A percentile compares a stretch with the other conserved stretches of the same genome.
phyloP scores from a whole-genome alignment of 495 filamentous ascomycete genomes.

The Articulospora tetracladia region DNA sequence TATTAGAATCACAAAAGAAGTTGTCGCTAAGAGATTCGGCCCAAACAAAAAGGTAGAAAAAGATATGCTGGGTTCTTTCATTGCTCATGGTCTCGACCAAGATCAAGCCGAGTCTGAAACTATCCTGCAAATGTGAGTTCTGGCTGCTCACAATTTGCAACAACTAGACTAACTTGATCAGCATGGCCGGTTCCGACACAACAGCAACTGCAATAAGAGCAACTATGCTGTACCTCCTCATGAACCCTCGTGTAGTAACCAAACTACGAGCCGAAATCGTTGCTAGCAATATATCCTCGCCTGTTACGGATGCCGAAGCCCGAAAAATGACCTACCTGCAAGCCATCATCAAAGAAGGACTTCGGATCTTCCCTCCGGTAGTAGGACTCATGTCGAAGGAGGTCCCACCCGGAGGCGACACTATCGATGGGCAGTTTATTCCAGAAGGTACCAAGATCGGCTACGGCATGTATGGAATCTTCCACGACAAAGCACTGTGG shows the following conservation, averaged over 20 bases:
- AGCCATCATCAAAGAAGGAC: conserved; percentile 47
- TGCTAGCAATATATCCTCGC: conserved; percentile 26
- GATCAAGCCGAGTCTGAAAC: conserved; percentile 37
- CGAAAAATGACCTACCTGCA: conserved; percentile 45
- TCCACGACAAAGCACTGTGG: conserved; percentile 33
- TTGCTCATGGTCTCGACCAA: conserved; percentile 35
- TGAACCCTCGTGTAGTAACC: conserved; percentile 38
- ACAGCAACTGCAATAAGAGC: conserved; percentile 57
- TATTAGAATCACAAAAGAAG: conserved; percentile 18
- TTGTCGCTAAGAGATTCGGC: conserved; percentile 32
- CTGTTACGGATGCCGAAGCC: conserved; percentile 37
- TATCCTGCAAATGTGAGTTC: conserved; percentile 48
- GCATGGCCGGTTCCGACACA: conserved; percentile 2
- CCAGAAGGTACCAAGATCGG: conserved; percentile 57
- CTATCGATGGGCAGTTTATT: conserved; percentile 46
- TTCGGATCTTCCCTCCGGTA: conserved; percentile 40
- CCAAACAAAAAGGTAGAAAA: conserved; percentile 23
- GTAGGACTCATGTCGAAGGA: conserved; percentile 35
- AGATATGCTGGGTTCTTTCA: conserved; percentile 45
- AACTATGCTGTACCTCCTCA: conserved; percentile 50
- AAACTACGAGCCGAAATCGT: conserved; percentile 55
- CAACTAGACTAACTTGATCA: conserved; percentile 34
- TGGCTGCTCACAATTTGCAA: conserved; percentile 56
- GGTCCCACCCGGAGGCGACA: conserved; percentile 48
- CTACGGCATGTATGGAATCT: conserved; percentile 21